Evolutionary conservation across 371 early-diverging fungal species (phyloP), one percentile per base, ranked within the genome.

Genomic region (Mucor saturninus): DNA sequence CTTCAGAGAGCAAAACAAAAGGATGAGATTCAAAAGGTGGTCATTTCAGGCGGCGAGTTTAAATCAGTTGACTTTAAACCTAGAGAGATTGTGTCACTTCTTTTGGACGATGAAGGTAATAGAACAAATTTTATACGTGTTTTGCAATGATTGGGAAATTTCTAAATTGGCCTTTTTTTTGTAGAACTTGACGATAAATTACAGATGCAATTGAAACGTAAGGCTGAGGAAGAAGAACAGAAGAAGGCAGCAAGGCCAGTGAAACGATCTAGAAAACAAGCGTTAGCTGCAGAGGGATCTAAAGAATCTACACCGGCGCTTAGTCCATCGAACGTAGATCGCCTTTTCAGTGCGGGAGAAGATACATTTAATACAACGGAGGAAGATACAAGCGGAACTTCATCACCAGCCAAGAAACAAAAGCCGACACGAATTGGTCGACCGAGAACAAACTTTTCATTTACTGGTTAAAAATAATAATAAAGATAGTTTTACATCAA

Each of bases 21-120:
- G 84, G 96, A 94, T 71, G 93, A 96, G 74, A 96, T 99, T 46
- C 98, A 99, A 77, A 95, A 94, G 64, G 95, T 97, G 29, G 97
- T 99, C 50, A 97, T 99, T 62, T 89, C 95, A 26, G 96, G 96
- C 37, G 95, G 96, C n/a, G 94, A 92, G 58, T 87, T 89, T 70
- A 87, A 87, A 67, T 86, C 85, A 69, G 85, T 89, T 32, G 93
- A 93, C 60, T 89, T 93, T 54, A 93, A 92, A 70, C 92, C 94
- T 6, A 86, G 90, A 57, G 95, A 95, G 73, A 93, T 95, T 63
- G 90, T 93, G 29, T 92, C 93, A 11, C 73, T 94, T 65, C 74
- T 95, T 46, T 74, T 95, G 66, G 95, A 93, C 69, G 93, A 94
- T 59, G 90, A 91, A 54, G 85, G 75, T 75, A 66, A 35, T 35